Base-by-base conservation (phyloP, 805 yeast species). In the Zygosaccharomyces lentus region DNA sequence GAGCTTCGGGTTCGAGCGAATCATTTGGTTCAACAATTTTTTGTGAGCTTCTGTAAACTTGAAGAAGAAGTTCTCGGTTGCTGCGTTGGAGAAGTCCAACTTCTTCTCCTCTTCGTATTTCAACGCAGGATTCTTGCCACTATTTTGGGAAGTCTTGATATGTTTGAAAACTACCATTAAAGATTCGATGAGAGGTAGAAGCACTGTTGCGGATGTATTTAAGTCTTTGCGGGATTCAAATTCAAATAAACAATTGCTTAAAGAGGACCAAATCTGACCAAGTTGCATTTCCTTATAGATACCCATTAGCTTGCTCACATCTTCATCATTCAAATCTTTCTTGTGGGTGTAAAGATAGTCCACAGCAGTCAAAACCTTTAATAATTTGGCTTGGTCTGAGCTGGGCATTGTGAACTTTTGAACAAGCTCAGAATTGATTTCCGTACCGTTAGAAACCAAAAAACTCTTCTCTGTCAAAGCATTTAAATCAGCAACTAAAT, bases 151-250 rank as follows among this genome's bases (percentile, higher is more conserved):
- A 9, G 44, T 82, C 50, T 77, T 77, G 54, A 87, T 79, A 58
- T 87, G 95, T 59, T 90, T 90, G 67, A 96, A 89, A n/a, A 93
- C 93, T 41, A 91, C 96, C 95, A 93, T 88, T 46, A 93, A 71
- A 0, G 96, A 82, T 62, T 91, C 99, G 50, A 91, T 87, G 50
- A 89, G 66, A 0, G 98, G 97, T 19, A 91, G 70, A 19, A 90
- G 67, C 1, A 87, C 83, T 1, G 95, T 84, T 0, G 96, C 89
- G 37, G 87, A 78, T 37, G 80, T 80, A 17, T 77, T 69, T 52
- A 82, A 67, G 12, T 72, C 71, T 12, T 76, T 72, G 34, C 77
- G 75, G 26, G 46, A 43, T 57, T 83, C 91, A 47, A 86, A 69
- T 5, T 75, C 72, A 34, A 79, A 66, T 56, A 88, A 69, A 53